Evolutionary conservation across 2,329 filamentous ascomycete species (phyloP).

Genomic region (Exophiala sideris): DNA sequence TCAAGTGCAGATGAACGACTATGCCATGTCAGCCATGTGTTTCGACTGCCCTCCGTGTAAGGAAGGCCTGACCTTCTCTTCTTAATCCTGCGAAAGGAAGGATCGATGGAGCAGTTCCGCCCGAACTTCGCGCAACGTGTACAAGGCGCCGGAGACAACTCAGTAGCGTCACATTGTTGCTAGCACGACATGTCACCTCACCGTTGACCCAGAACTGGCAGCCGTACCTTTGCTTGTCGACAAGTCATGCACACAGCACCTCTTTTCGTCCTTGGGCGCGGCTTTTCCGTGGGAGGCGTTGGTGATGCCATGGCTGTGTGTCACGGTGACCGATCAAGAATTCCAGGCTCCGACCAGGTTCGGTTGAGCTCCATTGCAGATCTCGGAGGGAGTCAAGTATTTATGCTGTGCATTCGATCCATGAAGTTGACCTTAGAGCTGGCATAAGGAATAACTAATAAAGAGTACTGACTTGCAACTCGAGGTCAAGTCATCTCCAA

Average conservation of each 20-base stretch:
- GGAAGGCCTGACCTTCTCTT: neutral
- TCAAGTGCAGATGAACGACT: neutral
- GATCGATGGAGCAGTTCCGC: neutral
- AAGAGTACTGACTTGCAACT: no score
- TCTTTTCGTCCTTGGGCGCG: neutral
- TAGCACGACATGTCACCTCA: neutral
- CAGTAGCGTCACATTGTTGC: slow-evolving; percentile 1
- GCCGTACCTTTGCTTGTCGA: neutral
- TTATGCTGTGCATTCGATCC: no score
- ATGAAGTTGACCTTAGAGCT: no score
- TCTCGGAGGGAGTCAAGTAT: no score
- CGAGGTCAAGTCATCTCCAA: no score
- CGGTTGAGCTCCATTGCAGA: no score
- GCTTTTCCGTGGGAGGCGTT: neutral
- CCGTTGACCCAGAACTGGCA: no score
- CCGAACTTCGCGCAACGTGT: neutral
- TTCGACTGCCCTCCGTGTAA: neutral
- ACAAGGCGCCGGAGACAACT: neutral
- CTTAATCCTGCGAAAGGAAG: neutral
- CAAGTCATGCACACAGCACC: neutral
- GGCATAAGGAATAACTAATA: no score
- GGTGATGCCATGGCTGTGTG: neutral
- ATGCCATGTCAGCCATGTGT: no score
- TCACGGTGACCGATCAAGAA: no score
- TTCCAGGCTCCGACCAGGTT: no score